Conservation (phyloP, 345 rosid genomes). For the Acer saccharum region DNA sequence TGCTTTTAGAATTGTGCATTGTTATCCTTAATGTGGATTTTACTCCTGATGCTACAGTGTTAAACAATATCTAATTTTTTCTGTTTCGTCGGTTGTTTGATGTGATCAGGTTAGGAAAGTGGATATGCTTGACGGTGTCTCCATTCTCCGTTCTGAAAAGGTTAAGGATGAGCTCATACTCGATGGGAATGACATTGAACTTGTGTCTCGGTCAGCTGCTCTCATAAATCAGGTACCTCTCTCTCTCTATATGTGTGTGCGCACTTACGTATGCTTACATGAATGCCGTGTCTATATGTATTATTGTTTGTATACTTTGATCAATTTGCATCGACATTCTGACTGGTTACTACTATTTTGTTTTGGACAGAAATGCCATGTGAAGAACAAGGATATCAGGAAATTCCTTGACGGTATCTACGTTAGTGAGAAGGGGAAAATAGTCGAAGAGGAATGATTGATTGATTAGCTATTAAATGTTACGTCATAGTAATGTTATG, state of each 20-base stretch:
- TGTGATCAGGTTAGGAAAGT: conserved; percentile 55
- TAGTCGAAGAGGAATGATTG: conserved; percentile 47
- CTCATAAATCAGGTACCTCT: conserved; percentile 55
- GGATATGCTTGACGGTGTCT: conserved; percentile 63
- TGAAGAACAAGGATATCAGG: conserved; percentile 68
- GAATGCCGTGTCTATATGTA: background rate
- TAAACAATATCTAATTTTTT: background rate
- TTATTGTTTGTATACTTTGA: background rate
- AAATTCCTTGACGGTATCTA: conserved; percentile 72
- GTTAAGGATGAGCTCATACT: conserved; percentile 64
- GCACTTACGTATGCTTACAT: background rate
- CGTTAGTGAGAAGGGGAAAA: conserved; percentile 58
- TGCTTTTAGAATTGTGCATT: background rate
- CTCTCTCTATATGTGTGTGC: background rate
- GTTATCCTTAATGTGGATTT: background rate
- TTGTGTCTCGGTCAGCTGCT: conserved; percentile 63
- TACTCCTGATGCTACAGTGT: background rate
- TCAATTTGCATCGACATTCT: background rate
- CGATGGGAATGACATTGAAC: conserved; percentile 67
- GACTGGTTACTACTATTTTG: background rate
- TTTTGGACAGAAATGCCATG: conserved; percentile 63
- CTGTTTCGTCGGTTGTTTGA: background rate
- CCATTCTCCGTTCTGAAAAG: conserved; percentile 57
- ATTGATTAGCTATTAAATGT: conserved; percentile 28
- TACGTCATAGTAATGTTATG: background rate